Conservation (phyloP, 1,139 yeast species). For the Sugiyamaella castrensis region DNA sequence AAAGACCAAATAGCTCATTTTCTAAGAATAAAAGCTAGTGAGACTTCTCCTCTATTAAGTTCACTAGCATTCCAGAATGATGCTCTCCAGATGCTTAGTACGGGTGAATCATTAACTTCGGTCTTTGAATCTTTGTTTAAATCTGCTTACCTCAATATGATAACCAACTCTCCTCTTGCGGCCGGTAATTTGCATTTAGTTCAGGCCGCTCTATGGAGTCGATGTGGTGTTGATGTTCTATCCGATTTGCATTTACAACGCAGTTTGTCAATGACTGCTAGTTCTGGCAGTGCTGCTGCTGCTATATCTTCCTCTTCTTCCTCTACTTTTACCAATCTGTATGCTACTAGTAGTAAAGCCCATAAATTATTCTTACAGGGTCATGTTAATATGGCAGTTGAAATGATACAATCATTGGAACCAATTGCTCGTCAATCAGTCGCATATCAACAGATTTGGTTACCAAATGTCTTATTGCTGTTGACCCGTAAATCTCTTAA, state of each 20-base stretch:
- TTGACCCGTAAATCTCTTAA: conserved; percentile 20
- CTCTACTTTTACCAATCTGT: conserved; percentile 17
- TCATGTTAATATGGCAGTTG: conserved; percentile 17
- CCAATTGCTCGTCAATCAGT: conserved; percentile 17
- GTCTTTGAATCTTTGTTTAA: conserved; percentile 55
- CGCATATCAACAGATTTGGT: conserved; percentile 27
- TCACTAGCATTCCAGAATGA: conserved; percentile 62
- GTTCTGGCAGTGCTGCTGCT: conserved; percentile 1
- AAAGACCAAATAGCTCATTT: conserved; percentile 62
- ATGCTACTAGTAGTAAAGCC: conserved; percentile 20
- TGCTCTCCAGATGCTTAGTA: conserved; percentile 50
- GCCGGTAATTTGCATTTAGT: conserved; percentile 31
- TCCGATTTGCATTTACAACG: conserved; percentile 24
- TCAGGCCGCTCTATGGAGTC: conserved; percentile 31
- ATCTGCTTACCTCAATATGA: conserved; percentile 52
- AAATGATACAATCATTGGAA: conserved; percentile 18
- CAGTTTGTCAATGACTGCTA: conserved; percentile 10
- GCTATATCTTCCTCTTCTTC: not conserved
- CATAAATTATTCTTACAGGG: conserved; percentile 23
- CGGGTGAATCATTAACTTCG: conserved; percentile 47
- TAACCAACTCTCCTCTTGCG: conserved; percentile 31
- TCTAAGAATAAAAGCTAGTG: conserved; percentile 56
- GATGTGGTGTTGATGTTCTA: conserved; percentile 26
- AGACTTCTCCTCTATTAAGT: conserved; percentile 49
- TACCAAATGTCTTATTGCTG: conserved; percentile 23